Percentiles rank a stretch among this genome's conserved stretches.
phyloP scores from a whole-genome alignment of 148 eudicot species.

The Bassia scoparia region DNA sequence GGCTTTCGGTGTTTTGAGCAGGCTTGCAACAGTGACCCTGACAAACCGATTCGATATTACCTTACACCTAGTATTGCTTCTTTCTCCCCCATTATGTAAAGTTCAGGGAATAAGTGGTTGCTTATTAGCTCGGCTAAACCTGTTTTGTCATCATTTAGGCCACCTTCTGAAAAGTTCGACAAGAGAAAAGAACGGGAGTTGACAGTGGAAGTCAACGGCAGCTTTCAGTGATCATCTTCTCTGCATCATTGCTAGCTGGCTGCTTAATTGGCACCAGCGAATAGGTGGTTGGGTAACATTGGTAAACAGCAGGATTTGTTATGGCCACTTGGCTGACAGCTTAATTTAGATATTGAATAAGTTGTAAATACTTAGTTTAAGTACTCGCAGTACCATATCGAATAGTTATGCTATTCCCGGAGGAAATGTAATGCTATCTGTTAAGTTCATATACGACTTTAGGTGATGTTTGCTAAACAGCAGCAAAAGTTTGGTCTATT shows the following conservation, averaged over 20 bases:
- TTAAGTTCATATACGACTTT: neutral
- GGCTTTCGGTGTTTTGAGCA: slow-evolving; percentile 36
- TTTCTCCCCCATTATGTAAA: neutral
- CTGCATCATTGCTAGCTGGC: slow-evolving; percentile 1
- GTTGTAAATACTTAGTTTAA: slow-evolving; percentile 15
- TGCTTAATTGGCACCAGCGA: slow-evolving; percentile 14
- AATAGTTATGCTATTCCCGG: neutral
- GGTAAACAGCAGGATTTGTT: neutral
- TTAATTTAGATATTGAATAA: slow-evolving; percentile 2
- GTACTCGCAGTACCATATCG: neutral
- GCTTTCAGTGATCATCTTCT: slow-evolving; percentile 20
- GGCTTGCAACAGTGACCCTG: slow-evolving; percentile 30
- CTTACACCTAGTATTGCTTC: slow-evolving; percentile 45
- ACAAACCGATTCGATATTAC: slow-evolving; percentile 49
- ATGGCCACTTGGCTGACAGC: neutral
- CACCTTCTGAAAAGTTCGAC: slow-evolving; percentile 26
- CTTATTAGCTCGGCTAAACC: neutral
- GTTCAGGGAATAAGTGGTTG: neutral
- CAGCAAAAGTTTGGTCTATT: neutral
- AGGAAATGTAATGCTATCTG: neutral
- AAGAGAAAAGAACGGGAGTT: slow-evolving; percentile 40
- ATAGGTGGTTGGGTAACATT: slow-evolving; percentile 9
- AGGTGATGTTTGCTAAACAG: neutral
- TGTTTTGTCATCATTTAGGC: slow-evolving; percentile 29
- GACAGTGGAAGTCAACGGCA: slow-evolving; percentile 37